Conservation (phyloP, 2,329 filamentous ascomycete genomes). For the Botrytis squamosa region DNA sequence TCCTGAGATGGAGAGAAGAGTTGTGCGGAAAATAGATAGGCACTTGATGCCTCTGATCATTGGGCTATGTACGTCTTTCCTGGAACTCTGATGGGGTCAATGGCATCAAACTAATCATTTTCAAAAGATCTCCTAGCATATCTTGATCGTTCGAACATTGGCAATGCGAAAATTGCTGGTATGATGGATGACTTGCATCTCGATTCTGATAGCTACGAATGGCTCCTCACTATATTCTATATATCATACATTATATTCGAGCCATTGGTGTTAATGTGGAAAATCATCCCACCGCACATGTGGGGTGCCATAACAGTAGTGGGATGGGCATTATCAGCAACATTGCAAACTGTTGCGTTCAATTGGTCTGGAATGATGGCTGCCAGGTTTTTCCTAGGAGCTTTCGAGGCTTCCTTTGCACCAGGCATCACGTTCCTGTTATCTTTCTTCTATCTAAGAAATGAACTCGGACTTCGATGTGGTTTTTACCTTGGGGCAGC, state of each 20-base stretch:
- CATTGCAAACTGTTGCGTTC: constrained; percentile 47
- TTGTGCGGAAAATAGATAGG: constrained; percentile 59
- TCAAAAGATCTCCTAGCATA: constrained; percentile 46
- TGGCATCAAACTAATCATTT: not conserved
- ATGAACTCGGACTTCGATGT: constrained; percentile 67
- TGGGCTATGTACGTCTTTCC: constrained; percentile 24
- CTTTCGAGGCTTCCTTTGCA: constrained; percentile 41
- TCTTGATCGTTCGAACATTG: constrained; percentile 52
- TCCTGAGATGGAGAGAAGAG: constrained; percentile 44
- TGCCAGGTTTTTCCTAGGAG: constrained; percentile 42
- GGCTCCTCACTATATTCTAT: constrained; percentile 44
- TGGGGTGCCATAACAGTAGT: constrained; percentile 40
- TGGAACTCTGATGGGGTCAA: not conserved
- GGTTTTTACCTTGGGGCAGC: constrained; percentile 67
- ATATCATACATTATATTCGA: constrained; percentile 44
- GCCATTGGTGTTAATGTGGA: constrained; percentile 43
- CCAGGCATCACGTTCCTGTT: constrained; percentile 46
- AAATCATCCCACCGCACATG: constrained; percentile 42
- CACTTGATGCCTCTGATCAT: constrained; percentile 48
- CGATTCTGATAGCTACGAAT: constrained; percentile 43
- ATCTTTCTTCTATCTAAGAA: constrained; percentile 48
- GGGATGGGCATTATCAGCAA: constrained; percentile 40
- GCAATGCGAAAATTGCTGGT: constrained; percentile 54
- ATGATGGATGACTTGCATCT: constrained; percentile 52
- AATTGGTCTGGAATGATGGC: constrained; percentile 40